These are phyloP conservation scores for Melastoma malabathricum DNA, from an alignment of 345 rosid species.

Conservation along the genomic window DNA sequence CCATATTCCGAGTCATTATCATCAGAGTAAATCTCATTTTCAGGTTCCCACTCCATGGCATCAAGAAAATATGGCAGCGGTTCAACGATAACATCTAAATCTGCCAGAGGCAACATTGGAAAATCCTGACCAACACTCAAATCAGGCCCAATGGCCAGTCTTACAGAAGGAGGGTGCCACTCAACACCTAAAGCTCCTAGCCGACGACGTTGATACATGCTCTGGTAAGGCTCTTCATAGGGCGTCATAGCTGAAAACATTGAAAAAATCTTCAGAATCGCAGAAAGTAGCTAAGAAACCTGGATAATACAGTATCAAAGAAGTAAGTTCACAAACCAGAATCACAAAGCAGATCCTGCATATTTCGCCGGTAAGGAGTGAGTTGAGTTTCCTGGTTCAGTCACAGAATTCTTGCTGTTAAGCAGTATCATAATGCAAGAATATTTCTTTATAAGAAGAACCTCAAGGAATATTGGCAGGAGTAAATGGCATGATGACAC, in stretches of 20 bases:
- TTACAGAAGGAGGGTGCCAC: conserved; percentile 72
- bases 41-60: conserved; percentile 94
- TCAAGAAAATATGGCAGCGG: conserved; percentile 81
- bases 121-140: conserved; percentile 70
- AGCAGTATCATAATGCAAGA: not conserved
- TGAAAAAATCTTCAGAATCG: conserved; percentile 6
- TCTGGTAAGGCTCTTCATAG: conserved; percentile 90
- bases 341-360: conserved; percentile 98
- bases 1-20: conserved; percentile 95
- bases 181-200: conserved; percentile 84
- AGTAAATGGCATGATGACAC: too few species aligned
- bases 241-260: conserved; percentile 67
- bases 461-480: too few species aligned
- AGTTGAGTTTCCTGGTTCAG: conserved; percentile 87
- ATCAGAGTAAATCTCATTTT: conserved; percentile 53
- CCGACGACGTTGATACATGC: conserved; percentile 85
- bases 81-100: conserved; percentile 56
- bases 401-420: not conserved
- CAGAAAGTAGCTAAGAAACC: not conserved
- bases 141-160: conserved; percentile 78
- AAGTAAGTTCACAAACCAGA: conserved; percentile 41
- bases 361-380: conserved; percentile 70
- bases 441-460: not conserved
- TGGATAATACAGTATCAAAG: not conserved
- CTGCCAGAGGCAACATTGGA: conserved; percentile 80